A percentile compares a stretch with the other conserved stretches of the same genome.
Evolutionary conservation across 2,329 filamentous ascomycete species (phyloP).

Genomic region (Apiospora phragmitis): DNA sequence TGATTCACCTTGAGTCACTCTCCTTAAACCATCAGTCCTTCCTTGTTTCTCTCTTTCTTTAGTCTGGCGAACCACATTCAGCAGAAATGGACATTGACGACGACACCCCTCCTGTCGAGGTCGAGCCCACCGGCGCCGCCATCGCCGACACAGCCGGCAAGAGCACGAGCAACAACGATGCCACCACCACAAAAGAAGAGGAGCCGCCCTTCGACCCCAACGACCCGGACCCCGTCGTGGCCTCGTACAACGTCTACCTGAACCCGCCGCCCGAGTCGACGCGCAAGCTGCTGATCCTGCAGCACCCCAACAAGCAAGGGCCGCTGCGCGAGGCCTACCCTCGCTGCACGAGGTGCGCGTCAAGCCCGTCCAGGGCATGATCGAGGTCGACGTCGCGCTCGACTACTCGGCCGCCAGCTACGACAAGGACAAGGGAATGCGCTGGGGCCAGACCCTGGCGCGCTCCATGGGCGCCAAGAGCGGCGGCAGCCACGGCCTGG

Average conservation of each 20-base stretch:
- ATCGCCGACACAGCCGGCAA: not conserved
- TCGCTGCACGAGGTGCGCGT: constrained; percentile 75
- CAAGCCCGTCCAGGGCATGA: constrained; percentile 78
- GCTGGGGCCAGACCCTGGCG: constrained; percentile 77
- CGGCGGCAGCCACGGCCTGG: constrained; percentile 68
- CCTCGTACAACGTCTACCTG: constrained; percentile 82
- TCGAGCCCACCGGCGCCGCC: not conserved
- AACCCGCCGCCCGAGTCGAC: constrained; percentile 67
- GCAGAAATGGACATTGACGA: constrained; percentile 5
- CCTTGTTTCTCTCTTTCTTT: not conserved
- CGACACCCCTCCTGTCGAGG: constrained; percentile 4
- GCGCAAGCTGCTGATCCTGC: constrained; percentile 76
- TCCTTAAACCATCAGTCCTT: not conserved
- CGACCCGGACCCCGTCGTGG: constrained; percentile 68
- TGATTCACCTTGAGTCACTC: not conserved
- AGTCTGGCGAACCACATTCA: not conserved
- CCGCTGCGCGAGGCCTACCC: constrained; percentile 52
- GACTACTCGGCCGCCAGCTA: constrained; percentile 69
- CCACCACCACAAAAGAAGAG: not conserved
- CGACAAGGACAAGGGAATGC: constrained; percentile 78
- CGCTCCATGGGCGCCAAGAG: constrained; percentile 59
- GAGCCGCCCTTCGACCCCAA: constrained; percentile 19
- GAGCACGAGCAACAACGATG: not conserved
- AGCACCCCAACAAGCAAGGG: constrained; percentile 79
- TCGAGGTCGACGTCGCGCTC: constrained; percentile 90